phyloP scores from a whole-genome alignment of 345 rosid genomes.

The Dipteronia sinensis region DNA sequence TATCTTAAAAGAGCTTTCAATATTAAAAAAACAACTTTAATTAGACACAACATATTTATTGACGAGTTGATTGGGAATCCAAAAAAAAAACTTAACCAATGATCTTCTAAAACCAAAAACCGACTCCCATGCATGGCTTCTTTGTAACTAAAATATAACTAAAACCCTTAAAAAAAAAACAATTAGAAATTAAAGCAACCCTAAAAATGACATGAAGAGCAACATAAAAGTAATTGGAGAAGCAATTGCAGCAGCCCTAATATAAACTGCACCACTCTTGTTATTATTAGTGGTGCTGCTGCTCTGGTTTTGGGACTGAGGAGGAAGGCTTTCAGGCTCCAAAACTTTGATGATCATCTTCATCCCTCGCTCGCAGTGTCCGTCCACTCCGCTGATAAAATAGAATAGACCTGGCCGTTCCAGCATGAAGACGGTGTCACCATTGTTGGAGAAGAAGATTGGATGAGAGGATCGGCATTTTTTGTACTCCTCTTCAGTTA shows the following conservation, averaged over 20 bases:
- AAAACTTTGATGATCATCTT: conserved; percentile 75
- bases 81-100: no score
- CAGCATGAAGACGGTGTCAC: conserved; percentile 41
- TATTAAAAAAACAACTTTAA: no score
- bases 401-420: conserved; percentile 61
- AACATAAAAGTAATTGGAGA: neutral
- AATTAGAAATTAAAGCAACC: neutral
- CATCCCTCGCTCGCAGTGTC: conserved; percentile 63
- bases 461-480: conserved; percentile 56
- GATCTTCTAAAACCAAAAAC: neutral
- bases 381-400: conserved; percentile 61
- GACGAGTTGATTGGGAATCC: no score
- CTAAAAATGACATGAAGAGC: neutral
- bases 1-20: no score
- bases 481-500: conserved; percentile 63
- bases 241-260: conserved; percentile 6
- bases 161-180: neutral
- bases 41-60: no score
- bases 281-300: neutral
- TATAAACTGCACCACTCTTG: neutral
- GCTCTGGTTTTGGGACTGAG: conserved; percentile 23
- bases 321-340: conserved; percentile 39
- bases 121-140: no score
- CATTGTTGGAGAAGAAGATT: conserved; percentile 54
- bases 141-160: neutral